Conservation (phyloP, 352 stramenopile species). For the Globisporangium orthogonon region DNA sequence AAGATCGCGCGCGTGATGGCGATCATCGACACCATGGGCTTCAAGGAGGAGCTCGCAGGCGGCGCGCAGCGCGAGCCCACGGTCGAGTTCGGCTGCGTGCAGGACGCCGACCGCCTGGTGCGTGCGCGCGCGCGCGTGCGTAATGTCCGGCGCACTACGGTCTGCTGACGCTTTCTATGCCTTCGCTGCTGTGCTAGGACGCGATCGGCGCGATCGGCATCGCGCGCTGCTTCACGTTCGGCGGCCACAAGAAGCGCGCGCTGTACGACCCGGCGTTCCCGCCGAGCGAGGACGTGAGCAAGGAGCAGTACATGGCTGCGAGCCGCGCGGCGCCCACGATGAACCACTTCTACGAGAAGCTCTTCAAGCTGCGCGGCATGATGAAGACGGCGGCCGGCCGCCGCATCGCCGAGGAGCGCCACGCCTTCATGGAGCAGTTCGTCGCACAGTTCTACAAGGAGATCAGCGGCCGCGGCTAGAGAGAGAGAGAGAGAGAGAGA, state of each 20-base stretch:
- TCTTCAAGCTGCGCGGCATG: slow-evolving; percentile 80
- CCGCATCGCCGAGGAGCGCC: slow-evolving; percentile 71
- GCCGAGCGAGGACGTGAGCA: slow-evolving; percentile 50
- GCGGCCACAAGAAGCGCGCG: slow-evolving; percentile 73
- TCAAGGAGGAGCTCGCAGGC: slow-evolving; percentile 73
- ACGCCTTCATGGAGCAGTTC: slow-evolving; percentile 86
- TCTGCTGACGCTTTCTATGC: not conserved
- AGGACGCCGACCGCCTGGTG: slow-evolving; percentile 86
- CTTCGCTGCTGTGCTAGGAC: slow-evolving; percentile 31
- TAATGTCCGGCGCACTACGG: no score
- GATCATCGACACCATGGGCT: slow-evolving; percentile 81
- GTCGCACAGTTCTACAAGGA: slow-evolving; percentile 78
- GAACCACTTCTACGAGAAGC: slow-evolving; percentile 91
- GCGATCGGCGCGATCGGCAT: slow-evolving; percentile 90
- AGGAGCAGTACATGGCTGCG: slow-evolving; percentile 78
- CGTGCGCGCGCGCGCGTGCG: not conserved
- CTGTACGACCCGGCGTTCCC: slow-evolving; percentile 71
- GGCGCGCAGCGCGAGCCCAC: slow-evolving; percentile 12
- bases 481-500: no score
- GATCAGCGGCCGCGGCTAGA: slow-evolving; percentile 35
- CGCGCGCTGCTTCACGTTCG: slow-evolving; percentile 88
- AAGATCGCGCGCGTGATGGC: slow-evolving; percentile 69
- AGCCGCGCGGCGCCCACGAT: slow-evolving; percentile 64
- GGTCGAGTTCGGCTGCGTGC: slow-evolving; percentile 80
- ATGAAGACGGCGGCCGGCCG: slow-evolving; percentile 83